Conservation (phyloP, 495 filamentous ascomycete genomes). For the Neurospora terricola region DNA sequence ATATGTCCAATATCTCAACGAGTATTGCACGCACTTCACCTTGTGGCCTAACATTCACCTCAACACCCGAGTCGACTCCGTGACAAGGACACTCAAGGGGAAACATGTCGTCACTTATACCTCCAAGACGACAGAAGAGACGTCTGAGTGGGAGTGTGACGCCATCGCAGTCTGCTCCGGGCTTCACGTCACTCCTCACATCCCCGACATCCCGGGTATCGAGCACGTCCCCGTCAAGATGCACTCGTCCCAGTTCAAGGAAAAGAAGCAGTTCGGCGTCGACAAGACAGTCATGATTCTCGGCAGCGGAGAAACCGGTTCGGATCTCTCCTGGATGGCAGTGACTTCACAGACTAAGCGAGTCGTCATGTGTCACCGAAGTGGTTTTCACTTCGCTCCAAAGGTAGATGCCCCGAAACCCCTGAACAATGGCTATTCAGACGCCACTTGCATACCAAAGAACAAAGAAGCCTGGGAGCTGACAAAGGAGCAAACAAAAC, state of each 20-base stretch:
- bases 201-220: conserved; percentile 28
- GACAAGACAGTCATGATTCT: conserved; percentile 32
- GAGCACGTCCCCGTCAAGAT: conserved; percentile 26
- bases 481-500: not conserved
- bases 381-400: conserved; percentile 33
- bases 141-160: conserved; percentile 24
- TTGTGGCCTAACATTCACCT: conserved; percentile 31
- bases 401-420: conserved; percentile 10
- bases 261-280: conserved; percentile 24
- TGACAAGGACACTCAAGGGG: conserved; percentile 12
- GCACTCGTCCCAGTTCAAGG: conserved; percentile 36
- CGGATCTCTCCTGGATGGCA: conserved; percentile 32
- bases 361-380: conserved; percentile 31
- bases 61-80: conserved; percentile 14
- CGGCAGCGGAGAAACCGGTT: conserved; percentile 34
- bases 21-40: conserved; percentile 30
- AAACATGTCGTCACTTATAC: conserved; percentile 21
- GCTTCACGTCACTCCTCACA: conserved; percentile 30
- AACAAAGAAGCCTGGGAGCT: not conserved
- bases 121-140: not conserved
- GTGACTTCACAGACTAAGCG: conserved; percentile 28
- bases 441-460: not conserved
- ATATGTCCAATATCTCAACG: conserved; percentile 28
- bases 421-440: not conserved
- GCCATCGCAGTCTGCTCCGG: conserved; percentile 36